A percentile compares a stretch with the other conserved stretches of the same genome.
phyloP scores from a whole-genome alignment of 2,329 filamentous ascomycete species.

The Trichoderma atroviride region DNA sequence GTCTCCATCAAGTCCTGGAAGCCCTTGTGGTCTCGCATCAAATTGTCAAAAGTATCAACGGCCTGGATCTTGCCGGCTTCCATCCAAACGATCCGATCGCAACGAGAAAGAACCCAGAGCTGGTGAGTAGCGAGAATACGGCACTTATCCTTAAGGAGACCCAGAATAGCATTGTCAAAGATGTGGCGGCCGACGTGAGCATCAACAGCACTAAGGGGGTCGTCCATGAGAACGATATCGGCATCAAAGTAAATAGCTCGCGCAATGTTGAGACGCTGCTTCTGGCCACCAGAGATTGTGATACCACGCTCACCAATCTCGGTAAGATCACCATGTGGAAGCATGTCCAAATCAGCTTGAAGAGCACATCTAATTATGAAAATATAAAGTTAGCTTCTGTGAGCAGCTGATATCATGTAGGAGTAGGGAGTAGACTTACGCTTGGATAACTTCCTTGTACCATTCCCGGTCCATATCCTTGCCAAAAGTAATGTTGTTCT shows the following conservation, averaged over 20 bases:
- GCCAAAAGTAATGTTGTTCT: slow-evolving; percentile 89
- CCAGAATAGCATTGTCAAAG: slow-evolving; percentile 92
- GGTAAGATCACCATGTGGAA: slow-evolving; percentile 85
- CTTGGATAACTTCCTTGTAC: slow-evolving; percentile 83
- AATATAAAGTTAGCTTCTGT: neutral
- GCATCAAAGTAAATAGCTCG: slow-evolving; percentile 73
- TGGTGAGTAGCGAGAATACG: slow-evolving; percentile 93
- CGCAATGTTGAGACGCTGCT: slow-evolving; percentile 93
- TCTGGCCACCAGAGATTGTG: slow-evolving; percentile 92
- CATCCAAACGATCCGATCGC: slow-evolving; percentile 92
- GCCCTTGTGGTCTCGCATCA: slow-evolving; percentile 76
- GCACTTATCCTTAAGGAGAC: slow-evolving; percentile 84
- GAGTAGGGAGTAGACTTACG: slow-evolving; percentile 49
- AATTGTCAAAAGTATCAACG: slow-evolving; percentile 84
- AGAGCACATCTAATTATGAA: slow-evolving; percentile 67
- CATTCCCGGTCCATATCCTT: slow-evolving; percentile 73
- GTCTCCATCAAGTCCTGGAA: slow-evolving; percentile 87
- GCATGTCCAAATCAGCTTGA: slow-evolving; percentile 83
- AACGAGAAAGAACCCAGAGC: slow-evolving; percentile 86
- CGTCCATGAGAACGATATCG: slow-evolving; percentile 70
- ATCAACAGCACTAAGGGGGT: slow-evolving; percentile 69
- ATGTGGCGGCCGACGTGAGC: slow-evolving; percentile 73
- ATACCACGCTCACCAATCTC: slow-evolving; percentile 96
- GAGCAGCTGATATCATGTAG: slow-evolving; percentile 12
- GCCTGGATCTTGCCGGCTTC: slow-evolving; percentile 82